Percentiles rank a stretch among this genome's conserved stretches.
These are phyloP conservation scores for Andrographis paniculata DNA, from an alignment of 305 asterid genomes.

Conservation along the genomic window DNA sequence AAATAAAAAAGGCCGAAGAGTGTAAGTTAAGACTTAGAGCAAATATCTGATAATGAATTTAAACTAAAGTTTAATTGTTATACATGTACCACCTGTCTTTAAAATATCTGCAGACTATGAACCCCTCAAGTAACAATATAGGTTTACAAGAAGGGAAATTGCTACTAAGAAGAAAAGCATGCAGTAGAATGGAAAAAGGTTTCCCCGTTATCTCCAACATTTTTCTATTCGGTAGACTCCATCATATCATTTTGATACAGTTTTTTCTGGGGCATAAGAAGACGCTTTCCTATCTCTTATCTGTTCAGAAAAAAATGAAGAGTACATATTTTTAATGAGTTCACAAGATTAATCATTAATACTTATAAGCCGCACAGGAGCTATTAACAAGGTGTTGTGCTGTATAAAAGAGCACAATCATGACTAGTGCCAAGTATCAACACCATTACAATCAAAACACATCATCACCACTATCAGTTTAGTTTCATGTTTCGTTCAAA, in stretches of 20 bases:
- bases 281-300: constrained; percentile 72
- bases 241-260: constrained; percentile 66
- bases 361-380: too few species aligned
- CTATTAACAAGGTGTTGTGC: not conserved
- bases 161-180: not conserved
- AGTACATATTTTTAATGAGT: not conserved
- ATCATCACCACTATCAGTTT: too few species aligned
- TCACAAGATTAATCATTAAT: not conserved
- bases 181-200: not conserved
- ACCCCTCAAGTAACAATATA: constrained; percentile 32
- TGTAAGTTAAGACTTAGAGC: too few species aligned
- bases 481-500: too few species aligned
- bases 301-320: constrained; percentile 30
- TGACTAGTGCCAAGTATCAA: too few species aligned
- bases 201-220: constrained; percentile 76
- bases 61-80: too few species aligned
- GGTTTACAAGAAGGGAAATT: constrained; percentile 10
- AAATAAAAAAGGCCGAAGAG: too few species aligned
- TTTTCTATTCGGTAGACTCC: constrained; percentile 70
- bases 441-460: too few species aligned
- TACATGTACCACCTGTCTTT: too few species aligned
- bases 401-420: too few species aligned
- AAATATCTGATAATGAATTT: too few species aligned
- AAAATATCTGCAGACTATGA: constrained; percentile 71
- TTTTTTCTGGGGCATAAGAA: constrained; percentile 68